These are phyloP conservation scores for Capronia coronata DNA, from an alignment of 2,329 filamentous ascomycete species.

Conservation along the genomic window DNA sequence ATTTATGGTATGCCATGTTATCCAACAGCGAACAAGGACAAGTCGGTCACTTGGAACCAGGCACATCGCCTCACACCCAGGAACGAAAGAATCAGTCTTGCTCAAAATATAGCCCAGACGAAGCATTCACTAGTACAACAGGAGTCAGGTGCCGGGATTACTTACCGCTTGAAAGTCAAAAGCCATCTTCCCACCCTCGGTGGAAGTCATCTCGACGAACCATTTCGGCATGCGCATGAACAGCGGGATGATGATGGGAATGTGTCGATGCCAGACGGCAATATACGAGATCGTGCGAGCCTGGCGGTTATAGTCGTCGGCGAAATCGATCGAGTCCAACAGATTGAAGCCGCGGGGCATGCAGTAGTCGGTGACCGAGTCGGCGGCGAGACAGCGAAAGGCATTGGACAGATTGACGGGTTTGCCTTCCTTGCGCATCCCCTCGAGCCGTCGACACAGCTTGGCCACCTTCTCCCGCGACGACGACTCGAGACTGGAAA, in stretches of 20 bases:
- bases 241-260: constrained; percentile 24
- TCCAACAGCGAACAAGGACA: too few species aligned
- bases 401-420: constrained; percentile 25
- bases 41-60: too few species aligned
- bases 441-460: constrained; percentile 21
- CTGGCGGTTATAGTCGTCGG: constrained; percentile 24
- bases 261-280: constrained; percentile 24
- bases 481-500: constrained; percentile 19
- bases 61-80: too few species aligned
- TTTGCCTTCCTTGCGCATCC: constrained; percentile 18
- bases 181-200: constrained; percentile 19
- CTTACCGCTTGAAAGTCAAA: constrained; percentile 26
- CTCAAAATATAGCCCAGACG: too few species aligned
- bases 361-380: constrained; percentile 27
- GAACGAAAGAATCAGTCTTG: too few species aligned
- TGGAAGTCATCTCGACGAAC: constrained; percentile 19
- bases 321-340: constrained; percentile 25
- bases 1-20: too few species aligned
- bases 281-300: constrained; percentile 22
- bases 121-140: too few species aligned
- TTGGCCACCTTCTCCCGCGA: constrained; percentile 20
- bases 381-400: constrained; percentile 25
- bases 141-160: too few species aligned
- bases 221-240: constrained; percentile 25
- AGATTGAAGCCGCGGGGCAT: constrained; percentile 24